Conservation (phyloP, 441 rosid genomes). For the Bruguiera hainesii region DNA sequence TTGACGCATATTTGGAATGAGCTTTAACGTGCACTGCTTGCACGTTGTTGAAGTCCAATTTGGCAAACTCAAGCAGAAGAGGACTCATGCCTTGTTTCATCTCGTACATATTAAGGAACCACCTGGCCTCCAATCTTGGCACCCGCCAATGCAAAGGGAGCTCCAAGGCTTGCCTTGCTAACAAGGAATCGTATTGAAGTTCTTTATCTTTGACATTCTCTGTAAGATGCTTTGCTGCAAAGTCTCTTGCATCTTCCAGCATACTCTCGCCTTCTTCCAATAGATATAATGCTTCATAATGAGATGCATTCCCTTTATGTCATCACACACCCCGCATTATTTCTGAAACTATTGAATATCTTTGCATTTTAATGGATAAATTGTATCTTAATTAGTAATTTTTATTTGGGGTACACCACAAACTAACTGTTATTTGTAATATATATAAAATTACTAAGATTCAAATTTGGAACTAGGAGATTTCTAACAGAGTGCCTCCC, state of each 20-base stretch:
- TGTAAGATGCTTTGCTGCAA: slow-evolving; percentile 17
- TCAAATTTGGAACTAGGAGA: background rate
- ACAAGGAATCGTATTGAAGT: background rate
- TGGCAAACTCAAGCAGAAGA: slow-evolving; percentile 29
- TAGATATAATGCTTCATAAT: slow-evolving; percentile 30
- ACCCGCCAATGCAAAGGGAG: slow-evolving; percentile 36
- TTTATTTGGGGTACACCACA: background rate
- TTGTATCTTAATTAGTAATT: too few relatives aligned
- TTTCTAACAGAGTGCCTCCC: background rate
- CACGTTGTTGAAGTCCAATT: slow-evolving; percentile 31
- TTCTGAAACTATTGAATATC: slow-evolving; percentile 6
- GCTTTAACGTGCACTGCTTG: slow-evolving; percentile 28
- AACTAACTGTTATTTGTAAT: background rate
- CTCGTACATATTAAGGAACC: slow-evolving; percentile 29
- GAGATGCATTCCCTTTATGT: slow-evolving; percentile 11
- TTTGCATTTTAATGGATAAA: too few relatives aligned
- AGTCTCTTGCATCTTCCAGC: slow-evolving; percentile 28
- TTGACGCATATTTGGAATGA: slow-evolving; percentile 19
- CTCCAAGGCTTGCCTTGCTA: slow-evolving; percentile 27
- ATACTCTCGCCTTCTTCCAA: slow-evolving; percentile 19
- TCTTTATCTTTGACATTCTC: background rate
- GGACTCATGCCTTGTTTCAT: background rate
- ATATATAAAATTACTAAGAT: background rate
- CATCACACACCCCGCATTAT: slow-evolving; percentile 12
- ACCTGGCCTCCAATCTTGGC: slow-evolving; percentile 27